Evolutionary conservation across 352 stramenopile genomes (phyloP).

Genomic region (Phytophthora cryptogea): DNA sequence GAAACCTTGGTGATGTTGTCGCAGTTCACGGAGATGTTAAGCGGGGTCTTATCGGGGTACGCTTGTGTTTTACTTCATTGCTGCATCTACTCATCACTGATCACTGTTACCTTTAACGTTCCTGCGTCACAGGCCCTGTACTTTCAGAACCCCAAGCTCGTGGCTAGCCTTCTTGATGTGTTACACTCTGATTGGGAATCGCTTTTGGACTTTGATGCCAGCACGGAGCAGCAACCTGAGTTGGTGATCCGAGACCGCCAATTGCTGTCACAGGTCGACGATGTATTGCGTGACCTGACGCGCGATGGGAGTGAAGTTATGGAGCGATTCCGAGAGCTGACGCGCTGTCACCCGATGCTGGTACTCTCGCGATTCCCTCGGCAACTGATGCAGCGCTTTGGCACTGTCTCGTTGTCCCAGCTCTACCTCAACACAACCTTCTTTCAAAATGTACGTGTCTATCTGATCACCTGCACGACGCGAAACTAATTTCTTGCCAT

Average conservation of each 20-base stretch:
- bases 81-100: slow-evolving; percentile 8
- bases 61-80: slow-evolving; percentile 2
- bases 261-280: slow-evolving; percentile 50
- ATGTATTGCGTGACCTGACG: slow-evolving; percentile 48
- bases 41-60: slow-evolving; percentile 59
- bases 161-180: slow-evolving; percentile 48
- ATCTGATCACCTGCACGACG: neutral
- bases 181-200: slow-evolving; percentile 63
- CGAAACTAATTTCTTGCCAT: too few species aligned
- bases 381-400: slow-evolving; percentile 56
- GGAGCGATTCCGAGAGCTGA: slow-evolving; percentile 66
- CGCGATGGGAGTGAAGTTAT: slow-evolving; percentile 50
- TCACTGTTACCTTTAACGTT: neutral
- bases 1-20: slow-evolving; percentile 26
- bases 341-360: slow-evolving; percentile 56
- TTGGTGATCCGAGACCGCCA: slow-evolving; percentile 24
- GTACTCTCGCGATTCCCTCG: slow-evolving; percentile 57
- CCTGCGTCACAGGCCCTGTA: slow-evolving; percentile 49
- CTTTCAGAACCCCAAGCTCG: slow-evolving; percentile 56
- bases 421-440: slow-evolving; percentile 68
- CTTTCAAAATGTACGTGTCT: slow-evolving; percentile 60
- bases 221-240: slow-evolving; percentile 8
- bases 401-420: slow-evolving; percentile 63
- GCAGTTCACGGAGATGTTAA: slow-evolving; percentile 37
- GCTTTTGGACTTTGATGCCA: slow-evolving; percentile 42